Base-by-base conservation (phyloP, 2,329 filamentous ascomycete genomes). In the Penicillium hesseltinei region DNA sequence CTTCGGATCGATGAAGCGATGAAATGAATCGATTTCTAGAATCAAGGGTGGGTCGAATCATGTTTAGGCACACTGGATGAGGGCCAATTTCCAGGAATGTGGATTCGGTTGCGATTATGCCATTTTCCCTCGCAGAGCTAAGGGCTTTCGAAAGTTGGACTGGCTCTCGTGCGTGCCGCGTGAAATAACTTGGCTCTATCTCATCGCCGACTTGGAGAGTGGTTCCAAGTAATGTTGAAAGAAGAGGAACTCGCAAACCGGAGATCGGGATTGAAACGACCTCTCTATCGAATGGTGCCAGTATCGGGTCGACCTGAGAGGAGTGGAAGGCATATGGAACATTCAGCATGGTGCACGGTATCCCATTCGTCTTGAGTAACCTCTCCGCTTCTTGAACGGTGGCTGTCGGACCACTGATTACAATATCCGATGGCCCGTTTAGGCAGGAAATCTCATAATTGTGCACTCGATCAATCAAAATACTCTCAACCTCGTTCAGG, bases 281-380 rank as follows among this genome's bases (percentile, higher is more conserved):
- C 5, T n/a, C 27, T 43, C 43, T 9, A 9, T 33, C 38, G 9
- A 51, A 33, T 17, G 15, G 17, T 9, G 19, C 38, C 38, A 51
- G 27, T 5, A 51, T 51, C 5, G 38, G 48, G n/a, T 51, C 36
- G 6, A 52, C 23, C 25, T 58, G 56, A 13, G 52, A 19, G 5
- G 56, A 55, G 33, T 58, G 56, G 42, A 55, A 58, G 4, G 51
- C 56, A 13, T 48, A 58, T 1, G 56, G 38, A 2, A 52, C 43
- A 10, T 39, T 29, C 7, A 58, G 25, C 23, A 27, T 19, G 9
- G 50, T 46, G 13, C 25, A 39, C 13, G 21, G 31, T 9, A 44
- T 33, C 4, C 49, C 48, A 4, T 19, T 17, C 1, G 15, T 25
- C 5, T 36, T n/a, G 1, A 51, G 46, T 5, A 27, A 17, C 7